phyloP scores from a whole-genome alignment of 306 rosid species.

The Trifolium fragiferum region DNA sequence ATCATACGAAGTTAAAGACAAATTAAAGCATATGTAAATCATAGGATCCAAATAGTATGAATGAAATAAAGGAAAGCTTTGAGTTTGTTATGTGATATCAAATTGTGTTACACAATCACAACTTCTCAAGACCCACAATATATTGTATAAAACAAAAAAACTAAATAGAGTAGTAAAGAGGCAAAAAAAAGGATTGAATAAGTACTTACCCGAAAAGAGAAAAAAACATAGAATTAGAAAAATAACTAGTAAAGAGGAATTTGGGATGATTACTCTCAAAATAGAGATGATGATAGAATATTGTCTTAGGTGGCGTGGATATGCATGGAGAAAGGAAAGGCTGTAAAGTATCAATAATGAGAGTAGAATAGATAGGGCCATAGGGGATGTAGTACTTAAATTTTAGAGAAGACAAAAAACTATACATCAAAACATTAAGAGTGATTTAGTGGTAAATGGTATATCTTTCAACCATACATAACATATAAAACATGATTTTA shows the following conservation, averaged over 20 bases:
- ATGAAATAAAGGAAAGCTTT: neutral
- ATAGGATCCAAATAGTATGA: neutral
- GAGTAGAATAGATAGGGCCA: neutral
- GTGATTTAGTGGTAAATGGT: neutral
- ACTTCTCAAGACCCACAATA: neutral
- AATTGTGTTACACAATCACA: neutral
- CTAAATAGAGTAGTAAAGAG: neutral
- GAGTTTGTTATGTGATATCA: neutral
- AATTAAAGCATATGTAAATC: neutral
- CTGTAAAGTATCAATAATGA: neutral
- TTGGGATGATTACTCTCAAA: neutral
- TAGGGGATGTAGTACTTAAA: no score
- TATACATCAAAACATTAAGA: neutral
- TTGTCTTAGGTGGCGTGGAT: neutral
- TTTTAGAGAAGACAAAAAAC: neutral
- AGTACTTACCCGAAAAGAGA: neutral
- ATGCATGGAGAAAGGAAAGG: neutral
- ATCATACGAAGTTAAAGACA: neutral
- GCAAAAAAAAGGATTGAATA: neutral
- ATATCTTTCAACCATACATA: neutral
- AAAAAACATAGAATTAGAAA: neutral
- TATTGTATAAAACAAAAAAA: neutral
- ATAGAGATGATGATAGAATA: neutral
- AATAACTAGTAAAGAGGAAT: neutral
- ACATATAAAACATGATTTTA: slow-evolving; percentile 6